Evolutionary conservation across 2,329 filamentous ascomycete species (phyloP).

Genomic region (Aspergillus intermedius): DNA sequence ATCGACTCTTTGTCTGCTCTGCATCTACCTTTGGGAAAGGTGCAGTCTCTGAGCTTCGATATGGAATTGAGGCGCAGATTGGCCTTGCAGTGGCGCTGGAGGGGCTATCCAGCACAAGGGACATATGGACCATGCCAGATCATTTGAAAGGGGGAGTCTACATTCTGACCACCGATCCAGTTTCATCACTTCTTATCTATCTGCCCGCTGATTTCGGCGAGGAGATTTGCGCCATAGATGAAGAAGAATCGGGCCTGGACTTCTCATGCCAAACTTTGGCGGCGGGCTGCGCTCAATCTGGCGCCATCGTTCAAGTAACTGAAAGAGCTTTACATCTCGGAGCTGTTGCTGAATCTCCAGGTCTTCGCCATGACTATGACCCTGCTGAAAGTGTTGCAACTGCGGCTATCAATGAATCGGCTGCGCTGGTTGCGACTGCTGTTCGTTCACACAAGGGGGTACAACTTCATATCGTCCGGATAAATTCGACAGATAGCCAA

Average conservation of each 20-base stretch:
- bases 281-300: constrained; percentile 30
- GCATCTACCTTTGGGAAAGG: constrained; percentile 55
- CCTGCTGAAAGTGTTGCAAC: constrained; percentile 19
- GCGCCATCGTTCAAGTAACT: constrained; percentile 39
- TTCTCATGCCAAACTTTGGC: constrained; percentile 39
- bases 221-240: constrained; percentile 34
- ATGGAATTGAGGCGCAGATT: constrained; percentile 64
- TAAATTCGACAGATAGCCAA: constrained; percentile 11
- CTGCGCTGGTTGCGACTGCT: constrained; percentile 24
- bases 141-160: constrained; percentile 25
- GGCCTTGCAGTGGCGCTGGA: constrained; percentile 40
- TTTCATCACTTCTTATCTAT: constrained; percentile 33
- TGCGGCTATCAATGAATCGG: constrained; percentile 23
- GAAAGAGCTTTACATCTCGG: constrained; percentile 28
- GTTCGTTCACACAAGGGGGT: constrained; percentile 19
- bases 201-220: constrained; percentile 32
- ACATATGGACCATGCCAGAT: constrained; percentile 40
- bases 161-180: constrained; percentile 38
- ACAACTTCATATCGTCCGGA: constrained; percentile 22
- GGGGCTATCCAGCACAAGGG: constrained; percentile 33
- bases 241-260: constrained; percentile 35
- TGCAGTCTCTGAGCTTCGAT: constrained; percentile 60
- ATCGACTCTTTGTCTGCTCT: constrained; percentile 61
- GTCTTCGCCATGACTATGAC: constrained; percentile 17
- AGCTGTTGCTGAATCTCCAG: constrained; percentile 15